phyloP scores from a whole-genome alignment of 257 asterid genomes.

The Anisodus tanguticus region DNA sequence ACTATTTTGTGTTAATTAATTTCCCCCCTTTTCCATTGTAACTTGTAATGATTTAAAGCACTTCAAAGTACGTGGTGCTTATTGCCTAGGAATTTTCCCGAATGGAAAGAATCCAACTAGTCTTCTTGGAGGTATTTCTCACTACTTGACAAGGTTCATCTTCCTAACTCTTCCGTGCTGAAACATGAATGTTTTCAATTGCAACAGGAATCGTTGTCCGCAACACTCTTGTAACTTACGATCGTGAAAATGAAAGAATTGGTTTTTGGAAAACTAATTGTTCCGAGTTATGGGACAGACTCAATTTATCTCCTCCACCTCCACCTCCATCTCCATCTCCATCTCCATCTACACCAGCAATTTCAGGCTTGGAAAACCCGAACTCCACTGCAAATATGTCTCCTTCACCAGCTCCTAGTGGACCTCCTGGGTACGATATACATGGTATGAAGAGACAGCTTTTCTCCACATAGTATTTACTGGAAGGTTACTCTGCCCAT shows the following conservation, averaged over 20 bases:
- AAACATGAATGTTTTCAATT: background rate
- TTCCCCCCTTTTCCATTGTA: constrained; percentile 24
- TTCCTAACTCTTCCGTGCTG: background rate
- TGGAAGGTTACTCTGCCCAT: constrained; percentile 12
- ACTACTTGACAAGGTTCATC: constrained; percentile 24
- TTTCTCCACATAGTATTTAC: constrained; percentile 22
- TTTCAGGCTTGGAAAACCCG: constrained; percentile 40
- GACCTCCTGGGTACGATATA: constrained; percentile 45
- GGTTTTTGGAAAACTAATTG: constrained; percentile 98
- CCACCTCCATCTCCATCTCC: constrained; percentile 32
- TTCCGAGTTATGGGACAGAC: constrained; percentile 91
- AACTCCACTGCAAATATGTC: constrained; percentile 47
- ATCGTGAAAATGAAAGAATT: constrained; percentile 84
- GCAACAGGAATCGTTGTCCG: constrained; percentile 85
- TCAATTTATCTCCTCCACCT: constrained; percentile 47
- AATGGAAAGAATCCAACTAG: constrained; percentile 98
- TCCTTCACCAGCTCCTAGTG: constrained; percentile 67
- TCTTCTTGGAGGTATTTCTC: constrained; percentile 87
- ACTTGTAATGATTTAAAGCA: constrained; percentile 53
- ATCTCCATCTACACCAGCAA: constrained; percentile 33
- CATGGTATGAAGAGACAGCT: constrained; percentile 52
- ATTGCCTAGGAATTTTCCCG: constrained; percentile 96
- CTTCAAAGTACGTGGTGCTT: constrained; percentile 90
- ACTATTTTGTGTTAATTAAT: constrained; percentile 28
- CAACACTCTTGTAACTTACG: constrained; percentile 92